Evolutionary conservation across 495 filamentous ascomycete species (phyloP).

Genomic region (Daldinia childiae): DNA sequence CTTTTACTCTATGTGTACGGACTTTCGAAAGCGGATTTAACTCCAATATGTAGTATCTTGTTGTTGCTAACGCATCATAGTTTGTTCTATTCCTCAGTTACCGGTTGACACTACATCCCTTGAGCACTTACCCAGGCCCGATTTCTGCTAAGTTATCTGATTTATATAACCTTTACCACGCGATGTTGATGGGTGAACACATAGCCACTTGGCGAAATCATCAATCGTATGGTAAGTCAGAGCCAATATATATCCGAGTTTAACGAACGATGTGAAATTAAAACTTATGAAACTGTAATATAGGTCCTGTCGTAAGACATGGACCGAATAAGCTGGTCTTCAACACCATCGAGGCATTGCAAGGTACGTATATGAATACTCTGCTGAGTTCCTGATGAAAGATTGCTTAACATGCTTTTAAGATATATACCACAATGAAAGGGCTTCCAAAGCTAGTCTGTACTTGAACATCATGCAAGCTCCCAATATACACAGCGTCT

Average conservation of each 20-base stretch:
- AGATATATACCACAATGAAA: constrained; percentile 5
- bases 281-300: not conserved
- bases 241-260: not conserved
- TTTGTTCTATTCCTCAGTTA: constrained; percentile 13
- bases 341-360: not conserved
- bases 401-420: not conserved
- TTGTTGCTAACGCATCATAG: not conserved
- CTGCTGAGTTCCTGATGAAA: not conserved
- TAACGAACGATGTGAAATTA: not conserved
- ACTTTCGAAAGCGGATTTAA: not conserved
- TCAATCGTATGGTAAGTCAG: constrained; percentile 50
- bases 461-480: not conserved
- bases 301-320: constrained; percentile 1
- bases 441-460: not conserved
- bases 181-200: constrained; percentile 50
- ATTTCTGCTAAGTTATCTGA: constrained; percentile 54
- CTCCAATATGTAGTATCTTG: not conserved
- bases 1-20: not conserved
- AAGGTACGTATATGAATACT: not conserved
- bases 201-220: constrained; percentile 52
- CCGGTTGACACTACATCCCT: constrained; percentile 44
- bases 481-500: not conserved
- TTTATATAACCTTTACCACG: constrained; percentile 53
- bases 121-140: constrained; percentile 61
- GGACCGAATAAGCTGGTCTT: constrained; percentile 1